phyloP scores from a whole-genome alignment of 2,329 filamentous ascomycete species.

The Phaeosphaeria sp. region DNA sequence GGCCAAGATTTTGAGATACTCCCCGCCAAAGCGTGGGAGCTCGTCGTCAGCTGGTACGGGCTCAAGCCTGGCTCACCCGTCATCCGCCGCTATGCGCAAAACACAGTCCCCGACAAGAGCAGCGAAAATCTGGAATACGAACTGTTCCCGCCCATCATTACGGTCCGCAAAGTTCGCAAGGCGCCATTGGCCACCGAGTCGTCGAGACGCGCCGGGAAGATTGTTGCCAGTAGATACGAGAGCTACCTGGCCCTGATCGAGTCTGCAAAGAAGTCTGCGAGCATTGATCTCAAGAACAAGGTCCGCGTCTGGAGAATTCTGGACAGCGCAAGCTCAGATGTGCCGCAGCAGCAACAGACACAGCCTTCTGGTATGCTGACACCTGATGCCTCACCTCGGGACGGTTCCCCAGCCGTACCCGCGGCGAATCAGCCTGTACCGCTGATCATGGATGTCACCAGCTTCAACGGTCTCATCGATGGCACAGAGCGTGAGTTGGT shows the following conservation, averaged over 20 bases:
- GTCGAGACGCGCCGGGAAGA: constrained; percentile 66
- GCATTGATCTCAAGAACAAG: constrained; percentile 73
- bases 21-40: constrained; percentile 79
- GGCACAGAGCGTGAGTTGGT: constrained; percentile 71
- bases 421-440: constrained; percentile 45
- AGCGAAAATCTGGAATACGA: constrained; percentile 78
- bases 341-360: constrained; percentile 33
- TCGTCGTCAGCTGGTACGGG: constrained; percentile 84
- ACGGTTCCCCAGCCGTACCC: constrained; percentile 47
- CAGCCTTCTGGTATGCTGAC: constrained; percentile 50
- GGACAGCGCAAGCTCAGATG: constrained; percentile 50
- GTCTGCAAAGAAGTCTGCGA: constrained; percentile 71
- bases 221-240: constrained; percentile 74
- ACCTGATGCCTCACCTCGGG: constrained; percentile 54
- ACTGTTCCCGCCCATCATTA: constrained; percentile 83
- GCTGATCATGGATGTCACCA: constrained; percentile 67
- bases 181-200: constrained; percentile 67
- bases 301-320: constrained; percentile 77
- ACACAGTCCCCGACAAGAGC: constrained; percentile 67
- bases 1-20: constrained; percentile 79
- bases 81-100: constrained; percentile 78
- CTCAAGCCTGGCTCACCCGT: constrained; percentile 71
- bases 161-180: constrained; percentile 77
- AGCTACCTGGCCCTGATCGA: constrained; percentile 77
- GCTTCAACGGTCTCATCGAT: constrained; percentile 68